phyloP scores from a whole-genome alignment of 2,329 filamentous ascomycete genomes.

The Colletotrichum gigasporum region DNA sequence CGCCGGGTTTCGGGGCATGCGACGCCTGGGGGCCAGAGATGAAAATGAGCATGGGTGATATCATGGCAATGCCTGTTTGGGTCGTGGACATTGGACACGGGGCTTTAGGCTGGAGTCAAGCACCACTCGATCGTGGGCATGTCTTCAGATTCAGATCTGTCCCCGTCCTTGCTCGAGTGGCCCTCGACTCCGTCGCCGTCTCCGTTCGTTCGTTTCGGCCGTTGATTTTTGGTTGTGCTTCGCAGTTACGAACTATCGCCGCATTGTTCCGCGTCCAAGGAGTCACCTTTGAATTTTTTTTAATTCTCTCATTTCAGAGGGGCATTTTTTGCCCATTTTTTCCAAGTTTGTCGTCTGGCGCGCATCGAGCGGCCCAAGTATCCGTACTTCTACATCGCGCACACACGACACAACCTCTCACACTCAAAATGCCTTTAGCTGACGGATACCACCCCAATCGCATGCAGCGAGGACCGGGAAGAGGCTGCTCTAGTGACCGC shows the following conservation, averaged over 20 bases:
- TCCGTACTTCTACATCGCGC: background rate
- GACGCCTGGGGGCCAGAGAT: no score
- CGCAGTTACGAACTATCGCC: slow-evolving; percentile 27
- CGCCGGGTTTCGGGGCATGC: slow-evolving; percentile 32
- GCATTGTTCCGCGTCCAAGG: slow-evolving; percentile 12
- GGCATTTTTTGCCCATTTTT: background rate
- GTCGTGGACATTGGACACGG: slow-evolving; percentile 3
- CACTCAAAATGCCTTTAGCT: slow-evolving; percentile 15
- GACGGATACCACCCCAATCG: slow-evolving; percentile 13
- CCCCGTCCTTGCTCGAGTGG: slow-evolving; percentile 12
- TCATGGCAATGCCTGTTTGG: slow-evolving; percentile 17
- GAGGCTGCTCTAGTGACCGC: slow-evolving; percentile 28
- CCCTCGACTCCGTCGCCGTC: slow-evolving; percentile 7
- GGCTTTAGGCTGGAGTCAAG: background rate
- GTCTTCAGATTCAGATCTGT: background rate
- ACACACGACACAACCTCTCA: background rate
- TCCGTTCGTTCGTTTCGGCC: slow-evolving; percentile 27
- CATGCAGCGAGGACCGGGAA: slow-evolving; percentile 7
- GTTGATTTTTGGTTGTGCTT: slow-evolving; percentile 11
- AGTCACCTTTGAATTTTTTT: no score
- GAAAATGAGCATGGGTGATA: slow-evolving; percentile 16
- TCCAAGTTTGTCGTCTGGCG: background rate
- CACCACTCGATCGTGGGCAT: slow-evolving; percentile 11
- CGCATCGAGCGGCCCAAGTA: slow-evolving; percentile 2
- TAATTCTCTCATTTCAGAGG: background rate